phyloP scores from a whole-genome alignment of 805 yeast genomes.

The Candida railenensis region DNA sequence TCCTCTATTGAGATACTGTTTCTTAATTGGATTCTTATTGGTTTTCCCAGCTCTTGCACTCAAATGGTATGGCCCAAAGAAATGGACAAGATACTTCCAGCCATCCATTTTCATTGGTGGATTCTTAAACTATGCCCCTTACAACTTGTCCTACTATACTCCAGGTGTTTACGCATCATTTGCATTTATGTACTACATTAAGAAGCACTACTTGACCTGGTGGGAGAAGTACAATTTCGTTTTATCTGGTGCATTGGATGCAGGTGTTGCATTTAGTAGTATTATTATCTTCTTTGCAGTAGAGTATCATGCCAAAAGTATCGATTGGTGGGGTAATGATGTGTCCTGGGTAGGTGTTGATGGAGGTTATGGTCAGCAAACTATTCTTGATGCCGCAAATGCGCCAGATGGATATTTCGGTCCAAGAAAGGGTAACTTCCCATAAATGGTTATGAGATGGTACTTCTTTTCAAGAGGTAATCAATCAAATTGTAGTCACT shows the following conservation, averaged over 20 bases:
- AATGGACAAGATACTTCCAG: conserved; percentile 25
- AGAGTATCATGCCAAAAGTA: conserved; percentile 29
- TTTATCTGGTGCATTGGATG: conserved; percentile 26
- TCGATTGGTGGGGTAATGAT: conserved; percentile 31
- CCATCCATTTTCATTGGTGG: conserved; percentile 36
- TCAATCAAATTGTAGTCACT: no score
- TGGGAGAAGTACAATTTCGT: conserved; percentile 33
- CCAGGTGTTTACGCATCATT: conserved; percentile 26
- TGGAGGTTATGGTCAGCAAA: conserved; percentile 11
- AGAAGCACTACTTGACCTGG: conserved; percentile 26
- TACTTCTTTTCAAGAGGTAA: no score
- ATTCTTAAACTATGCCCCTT: conserved; percentile 29
- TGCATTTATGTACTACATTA: conserved; percentile 28
- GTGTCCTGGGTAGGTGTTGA: conserved; percentile 13
- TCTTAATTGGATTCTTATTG: conserved; percentile 31
- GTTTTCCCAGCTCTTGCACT: conserved; percentile 18
- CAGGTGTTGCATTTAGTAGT: conserved; percentile 34
- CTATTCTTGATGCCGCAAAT: neutral
- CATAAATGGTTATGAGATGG: no score
- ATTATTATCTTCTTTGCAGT: conserved; percentile 38
- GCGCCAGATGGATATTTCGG: conserved; percentile 35
- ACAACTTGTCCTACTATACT: conserved; percentile 30
- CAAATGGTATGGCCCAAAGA: conserved; percentile 15
- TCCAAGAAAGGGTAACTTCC: conserved; percentile 24
- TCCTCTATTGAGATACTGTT: conserved; percentile 31